Evolutionary conservation across 2,329 filamentous ascomycete species (phyloP).

Genomic region (Verruconis gallopava): DNA sequence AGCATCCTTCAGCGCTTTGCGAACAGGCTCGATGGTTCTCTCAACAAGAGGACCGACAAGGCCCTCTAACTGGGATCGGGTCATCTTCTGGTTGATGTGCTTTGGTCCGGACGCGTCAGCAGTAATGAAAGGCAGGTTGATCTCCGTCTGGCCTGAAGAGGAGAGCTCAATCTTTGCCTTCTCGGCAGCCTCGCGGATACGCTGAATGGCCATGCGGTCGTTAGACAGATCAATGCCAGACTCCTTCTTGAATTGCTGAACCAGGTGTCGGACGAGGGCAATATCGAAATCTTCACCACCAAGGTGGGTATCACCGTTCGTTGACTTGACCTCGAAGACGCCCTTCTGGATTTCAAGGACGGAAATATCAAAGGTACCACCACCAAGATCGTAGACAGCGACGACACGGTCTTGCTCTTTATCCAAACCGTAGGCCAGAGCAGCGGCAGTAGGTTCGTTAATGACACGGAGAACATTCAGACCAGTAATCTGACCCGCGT

Average conservation of each 20-base stretch:
- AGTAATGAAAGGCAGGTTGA: conserved; percentile 98
- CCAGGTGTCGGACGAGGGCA: conserved; percentile 80
- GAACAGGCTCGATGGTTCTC: conserved; percentile 80
- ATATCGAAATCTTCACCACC: conserved; percentile 99
- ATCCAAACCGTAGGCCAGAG: conserved; percentile 89
- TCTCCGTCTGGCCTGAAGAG: conserved; percentile 87
- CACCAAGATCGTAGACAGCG: conserved; percentile 94
- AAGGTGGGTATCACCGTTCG: conserved; percentile 96
- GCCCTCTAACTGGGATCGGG: conserved; percentile 80
- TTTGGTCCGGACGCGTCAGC: conserved; percentile 90
- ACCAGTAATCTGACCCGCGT: conserved; percentile 90
- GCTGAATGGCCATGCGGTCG: conserved; percentile 97
- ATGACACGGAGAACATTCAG: conserved; percentile 95
- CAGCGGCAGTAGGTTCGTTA: conserved; percentile 94
- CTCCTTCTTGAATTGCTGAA: conserved; percentile 93
- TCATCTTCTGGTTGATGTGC: conserved; percentile 96
- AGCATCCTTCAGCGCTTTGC: conserved; percentile 95
- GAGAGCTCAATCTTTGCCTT: conserved; percentile 99
- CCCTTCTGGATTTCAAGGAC: conserved; percentile 94
- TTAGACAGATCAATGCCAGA: conserved; percentile 77
- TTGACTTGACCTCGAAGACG: conserved; percentile 98
- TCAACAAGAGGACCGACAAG: conserved; percentile 82
- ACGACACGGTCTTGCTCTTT: conserved; percentile 84
- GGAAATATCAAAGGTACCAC: conserved; percentile 98
- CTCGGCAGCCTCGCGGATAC: conserved; percentile 96